phyloP scores from a whole-genome alignment of 2,329 filamentous ascomycete species.

The Exophiala sp. region DNA sequence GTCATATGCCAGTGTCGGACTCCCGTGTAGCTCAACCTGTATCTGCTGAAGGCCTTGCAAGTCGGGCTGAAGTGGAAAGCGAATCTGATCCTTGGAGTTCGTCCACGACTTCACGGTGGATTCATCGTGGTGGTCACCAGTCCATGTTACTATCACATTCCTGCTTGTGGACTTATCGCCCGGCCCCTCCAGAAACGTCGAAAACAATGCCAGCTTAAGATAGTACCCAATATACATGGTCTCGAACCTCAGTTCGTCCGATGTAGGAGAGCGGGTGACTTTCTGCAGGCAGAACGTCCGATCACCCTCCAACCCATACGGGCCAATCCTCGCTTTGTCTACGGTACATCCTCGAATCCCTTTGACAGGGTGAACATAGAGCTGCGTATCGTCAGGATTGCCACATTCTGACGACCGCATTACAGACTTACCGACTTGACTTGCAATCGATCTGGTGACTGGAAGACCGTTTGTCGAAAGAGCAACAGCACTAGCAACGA shows the following conservation, averaged over 20 bases:
- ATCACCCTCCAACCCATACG: constrained; percentile 4
- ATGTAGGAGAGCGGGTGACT: constrained; percentile 19
- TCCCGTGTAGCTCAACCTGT: constrained; percentile 3
- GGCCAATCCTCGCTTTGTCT: constrained; percentile 1
- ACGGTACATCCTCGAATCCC: constrained; percentile 11
- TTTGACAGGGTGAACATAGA: constrained; percentile 19
- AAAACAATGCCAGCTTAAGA: constrained; percentile 1
- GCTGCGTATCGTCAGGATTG: neutral
- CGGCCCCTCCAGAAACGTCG: constrained; percentile 6
- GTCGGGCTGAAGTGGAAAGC: constrained; percentile 4
- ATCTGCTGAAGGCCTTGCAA: neutral
- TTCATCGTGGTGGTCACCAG: constrained; percentile 14
- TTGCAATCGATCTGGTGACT: neutral
- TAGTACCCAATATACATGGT: constrained; percentile 25
- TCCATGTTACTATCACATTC: constrained; percentile 6
- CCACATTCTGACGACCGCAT: neutral
- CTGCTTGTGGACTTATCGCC: neutral
- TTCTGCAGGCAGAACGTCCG: constrained; percentile 14
- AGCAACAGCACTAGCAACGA: neutral
- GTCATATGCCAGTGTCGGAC: constrained; percentile 7
- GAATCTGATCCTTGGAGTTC: neutral
- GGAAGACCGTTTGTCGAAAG: constrained; percentile 24
- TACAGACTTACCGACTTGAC: constrained; percentile 1
- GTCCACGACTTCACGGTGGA: neutral
- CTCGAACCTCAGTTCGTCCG: constrained; percentile 11